Percentiles rank a stretch among this genome's conserved stretches.
phyloP scores from a whole-genome alignment of 176 grass and related monocot species.

The Panicum miliaceum region DNA sequence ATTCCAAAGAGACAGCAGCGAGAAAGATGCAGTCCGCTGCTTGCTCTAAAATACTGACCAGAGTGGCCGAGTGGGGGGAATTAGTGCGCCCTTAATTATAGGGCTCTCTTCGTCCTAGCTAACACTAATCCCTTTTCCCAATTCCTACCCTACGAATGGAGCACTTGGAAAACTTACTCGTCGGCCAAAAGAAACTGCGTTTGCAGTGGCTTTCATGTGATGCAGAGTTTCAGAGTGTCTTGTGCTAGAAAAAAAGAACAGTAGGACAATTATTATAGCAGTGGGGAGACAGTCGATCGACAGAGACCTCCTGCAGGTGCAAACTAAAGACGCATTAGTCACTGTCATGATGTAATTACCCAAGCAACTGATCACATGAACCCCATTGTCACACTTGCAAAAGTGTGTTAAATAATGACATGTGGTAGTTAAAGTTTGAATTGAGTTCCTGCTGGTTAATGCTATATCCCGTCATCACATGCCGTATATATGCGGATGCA shows the following conservation, averaged over 20 bases:
- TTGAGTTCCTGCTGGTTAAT: slow-evolving; percentile 34
- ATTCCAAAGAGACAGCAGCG: slow-evolving; percentile 49
- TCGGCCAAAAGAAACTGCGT: slow-evolving; percentile 25
- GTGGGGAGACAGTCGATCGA: slow-evolving; percentile 30
- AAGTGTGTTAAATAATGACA: slow-evolving; percentile 23
- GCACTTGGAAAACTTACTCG: slow-evolving; percentile 42
- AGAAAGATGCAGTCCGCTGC: slow-evolving; percentile 53
- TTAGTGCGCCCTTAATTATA: slow-evolving; percentile 60
- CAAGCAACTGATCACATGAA: slow-evolving; percentile 53
- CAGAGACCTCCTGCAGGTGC: slow-evolving; percentile 30
- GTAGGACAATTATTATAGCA: slow-evolving; percentile 30
- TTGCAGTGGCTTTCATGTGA: slow-evolving; percentile 63
- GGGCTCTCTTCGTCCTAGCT: slow-evolving; percentile 35
- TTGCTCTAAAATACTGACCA: slow-evolving; percentile 60
- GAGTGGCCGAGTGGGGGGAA: slow-evolving; percentile 35
- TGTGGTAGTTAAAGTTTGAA: neutral
- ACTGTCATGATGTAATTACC: slow-evolving; percentile 55
- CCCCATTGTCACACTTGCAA: slow-evolving; percentile 48
- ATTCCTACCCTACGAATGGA: slow-evolving; percentile 42
- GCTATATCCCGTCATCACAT: slow-evolving; percentile 43
- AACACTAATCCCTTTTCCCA: slow-evolving; percentile 33
- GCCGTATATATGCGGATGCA: slow-evolving; percentile 8
- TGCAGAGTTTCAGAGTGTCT: slow-evolving; percentile 38
- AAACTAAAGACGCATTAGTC: slow-evolving; percentile 38
- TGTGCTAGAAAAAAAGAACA: slow-evolving; percentile 29